phyloP scores from a whole-genome alignment of 2,329 filamentous ascomycete genomes.

The Aureobasidium musti region DNA sequence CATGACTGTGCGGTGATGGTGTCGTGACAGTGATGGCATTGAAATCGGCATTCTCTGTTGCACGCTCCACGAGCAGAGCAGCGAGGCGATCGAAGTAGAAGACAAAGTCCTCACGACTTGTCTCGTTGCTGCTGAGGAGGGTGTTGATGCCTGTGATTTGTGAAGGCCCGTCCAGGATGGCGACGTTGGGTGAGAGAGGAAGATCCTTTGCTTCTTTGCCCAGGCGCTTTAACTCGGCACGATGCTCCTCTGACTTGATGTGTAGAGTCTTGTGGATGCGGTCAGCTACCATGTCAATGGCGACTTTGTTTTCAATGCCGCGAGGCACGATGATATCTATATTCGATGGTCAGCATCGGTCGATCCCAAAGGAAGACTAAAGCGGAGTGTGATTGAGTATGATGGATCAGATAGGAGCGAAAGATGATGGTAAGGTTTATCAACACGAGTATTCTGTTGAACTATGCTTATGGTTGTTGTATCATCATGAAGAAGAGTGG shows the following conservation, averaged over 20 bases:
- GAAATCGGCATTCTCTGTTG: slow-evolving; percentile 71
- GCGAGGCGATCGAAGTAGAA: slow-evolving; percentile 95
- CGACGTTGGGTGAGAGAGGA: slow-evolving; percentile 72
- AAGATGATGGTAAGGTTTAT: slow-evolving; percentile 42
- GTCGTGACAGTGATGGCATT: slow-evolving; percentile 64
- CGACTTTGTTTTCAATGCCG: slow-evolving; percentile 91
- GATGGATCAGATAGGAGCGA: slow-evolving; percentile 41
- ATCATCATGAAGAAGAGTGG: slow-evolving; percentile 40
- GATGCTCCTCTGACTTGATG: slow-evolving; percentile 82
- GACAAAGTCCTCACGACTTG: slow-evolving; percentile 84
- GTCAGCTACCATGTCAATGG: slow-evolving; percentile 87
- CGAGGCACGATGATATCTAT: slow-evolving; percentile 89
- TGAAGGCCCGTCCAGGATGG: slow-evolving; percentile 71
- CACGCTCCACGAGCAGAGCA: slow-evolving; percentile 80
- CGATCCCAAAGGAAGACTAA: neutral
- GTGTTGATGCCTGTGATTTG: slow-evolving; percentile 89
- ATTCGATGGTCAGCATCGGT: slow-evolving; percentile 31
- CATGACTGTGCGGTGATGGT: slow-evolving; percentile 64
- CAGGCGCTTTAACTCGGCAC: slow-evolving; percentile 73
- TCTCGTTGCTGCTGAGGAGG: slow-evolving; percentile 78
- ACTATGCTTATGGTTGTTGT: slow-evolving; percentile 44
- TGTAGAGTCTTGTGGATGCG: slow-evolving; percentile 86
- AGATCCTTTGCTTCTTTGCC: slow-evolving; percentile 71
- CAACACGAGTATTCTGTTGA: slow-evolving; percentile 45
- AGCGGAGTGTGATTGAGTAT: slow-evolving; percentile 11